Evolutionary conservation across 2,329 filamentous ascomycete genomes (phyloP), one percentile per base, ranked within the genome.

Genomic region (Apiospora koreana): DNA sequence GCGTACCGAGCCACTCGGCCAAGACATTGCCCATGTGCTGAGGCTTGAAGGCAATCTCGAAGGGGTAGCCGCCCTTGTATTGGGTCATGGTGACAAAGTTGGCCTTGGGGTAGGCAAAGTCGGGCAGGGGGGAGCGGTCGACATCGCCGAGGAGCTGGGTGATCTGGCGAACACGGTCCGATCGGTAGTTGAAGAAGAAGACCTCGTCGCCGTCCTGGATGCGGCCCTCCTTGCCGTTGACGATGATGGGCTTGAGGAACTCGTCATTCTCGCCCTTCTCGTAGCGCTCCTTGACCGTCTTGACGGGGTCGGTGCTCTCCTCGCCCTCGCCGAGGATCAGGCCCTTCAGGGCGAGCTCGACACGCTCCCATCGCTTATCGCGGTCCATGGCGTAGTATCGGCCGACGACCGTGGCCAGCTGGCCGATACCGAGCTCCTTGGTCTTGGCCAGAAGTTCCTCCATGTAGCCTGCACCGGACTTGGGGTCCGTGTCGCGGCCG

Each of bases 111-210:
- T 95, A 98, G 65, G 93, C 88, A 87, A 98, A 97, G 82, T 98
- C 94, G 75, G 95, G 93, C 75, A 89, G 89, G 69, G 95, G 94
- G 31, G 94, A 97, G 79, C 94, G 93, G 86, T 99, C 96, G 79
- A 95, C 91, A 81, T 93, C 93, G 76, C 96, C 96, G 69, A 99
- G 86, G 62, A 99, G 88, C 85, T 98, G 96, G 67, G 94, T 97
- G 81, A 99, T 93, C 83, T 99, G 96, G 77, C 96, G 93, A 68
- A 95, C 95, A 81, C 96, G 95, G 82, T 99, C 96, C 70, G 96
- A 98, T 79, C 96, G 94, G 88, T 99, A 99, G 91, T 99, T 99
- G 93, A 99, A 99, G 90, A 98, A 98, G 89, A 98, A 98, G 78
- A 98, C 89, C 69, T 94, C 95, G 80, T 99, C 96, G 75, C 93